Conservation (phyloP, 495 filamentous ascomycete genomes). For the Halenospora varia region DNA sequence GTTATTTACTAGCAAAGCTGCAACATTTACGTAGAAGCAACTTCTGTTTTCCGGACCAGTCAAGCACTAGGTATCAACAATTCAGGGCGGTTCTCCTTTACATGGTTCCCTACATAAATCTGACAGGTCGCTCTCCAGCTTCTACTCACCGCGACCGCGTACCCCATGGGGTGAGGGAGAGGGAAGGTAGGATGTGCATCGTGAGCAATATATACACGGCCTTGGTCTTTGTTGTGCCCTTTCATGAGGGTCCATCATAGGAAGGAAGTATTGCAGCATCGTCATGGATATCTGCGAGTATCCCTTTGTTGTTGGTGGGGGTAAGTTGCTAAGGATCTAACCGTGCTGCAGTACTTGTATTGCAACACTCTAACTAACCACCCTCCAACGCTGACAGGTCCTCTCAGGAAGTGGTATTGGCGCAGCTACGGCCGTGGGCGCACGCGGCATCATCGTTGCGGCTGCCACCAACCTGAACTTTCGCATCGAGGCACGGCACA, state of each 20-base stretch:
- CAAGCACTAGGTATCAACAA: too few species aligned
- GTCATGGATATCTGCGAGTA: not conserved
- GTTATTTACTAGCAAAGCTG: too few species aligned
- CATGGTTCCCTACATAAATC: too few species aligned
- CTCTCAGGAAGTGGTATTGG: not conserved
- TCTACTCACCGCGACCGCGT: too few species aligned
- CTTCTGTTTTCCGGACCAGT: too few species aligned
- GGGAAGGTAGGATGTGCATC: not conserved
- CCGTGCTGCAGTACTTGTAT: too few species aligned
- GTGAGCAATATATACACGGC: not conserved
- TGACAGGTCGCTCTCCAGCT: too few species aligned
- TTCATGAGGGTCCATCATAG: not conserved
- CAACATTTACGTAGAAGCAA: too few species aligned
- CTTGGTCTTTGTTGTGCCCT: not conserved
- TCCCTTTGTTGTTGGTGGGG: not conserved
- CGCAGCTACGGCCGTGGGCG: too few species aligned
- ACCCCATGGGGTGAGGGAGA: too few species aligned
- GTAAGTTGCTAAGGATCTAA: not conserved
- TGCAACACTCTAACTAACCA: too few species aligned
- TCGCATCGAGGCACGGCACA: not conserved
- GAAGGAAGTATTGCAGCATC: not conserved
- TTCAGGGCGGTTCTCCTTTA: too few species aligned
- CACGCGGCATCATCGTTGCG: not conserved
- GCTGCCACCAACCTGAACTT: not conserved
- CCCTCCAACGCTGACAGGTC: not conserved